Base-by-base conservation (phyloP, 2,329 filamentous ascomycete genomes). In the Fusarium tjaetaba region DNA sequence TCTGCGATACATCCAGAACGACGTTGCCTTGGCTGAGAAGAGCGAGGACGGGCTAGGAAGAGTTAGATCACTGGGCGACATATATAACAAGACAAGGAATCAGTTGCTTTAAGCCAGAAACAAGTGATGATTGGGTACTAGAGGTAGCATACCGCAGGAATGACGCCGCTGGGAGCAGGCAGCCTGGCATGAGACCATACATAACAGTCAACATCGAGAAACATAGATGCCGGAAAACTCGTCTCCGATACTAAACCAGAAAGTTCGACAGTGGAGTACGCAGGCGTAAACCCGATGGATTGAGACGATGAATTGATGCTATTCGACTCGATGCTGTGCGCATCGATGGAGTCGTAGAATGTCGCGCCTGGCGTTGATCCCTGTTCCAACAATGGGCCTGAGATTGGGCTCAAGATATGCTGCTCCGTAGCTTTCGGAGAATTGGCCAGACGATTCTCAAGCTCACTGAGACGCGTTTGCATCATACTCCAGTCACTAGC, bases 211-310 rank as follows among this genome's bases (percentile, higher is more conserved):
- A 53, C 4, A 11, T 53, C 51, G 24, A 53, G 51, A 38, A 53
- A 53, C 51, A 53, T 38, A 6, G 51, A 53, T 16, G 34, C 24
- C 3, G 51, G 51, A 18, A 53, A 38, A 9, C 11, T 3, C 10
- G 34, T 9, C 32, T 6, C 18, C 4, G 2, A 22, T 22, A 13
- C 8, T 11, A 2, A 13, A 13, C 7, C 18, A 3, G 10, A 1
- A 28, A 2, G 2, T 7, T 53, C 51, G 2, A 7, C 51, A 2
- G 7, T 16, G 2, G 24, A 53, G 2, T 53, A n/a, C 3, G 24
- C 7, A 38, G 20, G 34, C 18, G 34, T 53, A 6, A 34, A 11
- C 3, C n/a, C 16, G 6, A 11, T 34, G 5, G n/a, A 5, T 20
- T 24, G 48, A 1, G 30, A 51, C 30, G 8, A 34, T 9, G 30